phyloP scores from a whole-genome alignment of 208 protist species.

The Leishmania amazonensis region DNA sequence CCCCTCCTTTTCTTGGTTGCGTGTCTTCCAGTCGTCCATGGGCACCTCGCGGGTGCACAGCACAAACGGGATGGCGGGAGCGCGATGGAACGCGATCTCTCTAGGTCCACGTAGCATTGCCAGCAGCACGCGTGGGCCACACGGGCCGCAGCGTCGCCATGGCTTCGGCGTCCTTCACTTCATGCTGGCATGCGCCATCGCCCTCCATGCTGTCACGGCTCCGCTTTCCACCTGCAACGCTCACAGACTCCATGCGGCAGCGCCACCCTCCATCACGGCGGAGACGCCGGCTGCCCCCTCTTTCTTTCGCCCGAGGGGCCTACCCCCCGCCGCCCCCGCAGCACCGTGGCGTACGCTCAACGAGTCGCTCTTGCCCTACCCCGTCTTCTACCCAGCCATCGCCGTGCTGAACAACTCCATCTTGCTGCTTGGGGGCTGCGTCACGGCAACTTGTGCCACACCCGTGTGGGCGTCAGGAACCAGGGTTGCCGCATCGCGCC shows the following conservation, averaged over 20 bases:
- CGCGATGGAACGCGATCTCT: not conserved
- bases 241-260: not conserved
- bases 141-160: not conserved
- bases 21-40: not conserved
- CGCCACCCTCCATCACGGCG: not conserved
- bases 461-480: conserved; percentile 4
- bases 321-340: conserved; percentile 15
- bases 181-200: not conserved
- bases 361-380: conserved; percentile 33
- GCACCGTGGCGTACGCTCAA: conserved; percentile 27
- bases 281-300: not conserved
- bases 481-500: not conserved
- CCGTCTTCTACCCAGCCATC: conserved; percentile 31
- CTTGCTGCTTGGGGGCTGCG: conserved; percentile 24
- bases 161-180: not conserved
- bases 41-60: not conserved
- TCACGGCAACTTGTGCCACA: conserved; percentile 16
- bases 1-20: not conserved
- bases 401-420: conserved; percentile 31
- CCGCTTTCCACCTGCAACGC: not conserved
- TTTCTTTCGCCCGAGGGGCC: not conserved
- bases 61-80: not conserved
- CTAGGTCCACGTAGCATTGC: not conserved
- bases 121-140: not conserved
- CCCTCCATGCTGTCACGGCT: not conserved